Conservation (phyloP, 352 stramenopile genomes). For the Globisporangium radiosum region DNA sequence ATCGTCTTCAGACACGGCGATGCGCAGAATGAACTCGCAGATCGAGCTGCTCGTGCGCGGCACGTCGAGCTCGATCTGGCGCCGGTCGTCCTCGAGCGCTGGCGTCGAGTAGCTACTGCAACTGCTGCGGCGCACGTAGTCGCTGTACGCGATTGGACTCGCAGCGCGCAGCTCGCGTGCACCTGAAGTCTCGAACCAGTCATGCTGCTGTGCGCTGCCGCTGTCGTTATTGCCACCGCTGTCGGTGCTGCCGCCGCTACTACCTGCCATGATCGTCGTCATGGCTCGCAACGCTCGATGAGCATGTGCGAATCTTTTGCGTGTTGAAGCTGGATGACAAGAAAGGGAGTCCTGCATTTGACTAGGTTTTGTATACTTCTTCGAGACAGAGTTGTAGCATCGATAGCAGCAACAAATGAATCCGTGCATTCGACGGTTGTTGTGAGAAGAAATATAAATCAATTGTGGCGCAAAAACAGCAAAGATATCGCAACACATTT, state of each 20-base stretch:
- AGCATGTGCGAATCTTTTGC: background rate
- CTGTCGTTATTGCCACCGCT: background rate
- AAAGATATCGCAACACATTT: background rate
- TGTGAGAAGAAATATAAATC: too few relatives aligned
- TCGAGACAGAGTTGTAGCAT: too few relatives aligned
- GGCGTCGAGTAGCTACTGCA: conserved; percentile 12
- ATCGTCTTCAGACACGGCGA: conserved; percentile 6
- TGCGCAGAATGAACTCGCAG: conserved; percentile 37
- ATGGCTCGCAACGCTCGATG: background rate
- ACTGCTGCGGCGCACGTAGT: conserved; percentile 32
- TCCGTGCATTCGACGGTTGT: too few relatives aligned
- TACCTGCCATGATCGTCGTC: background rate
- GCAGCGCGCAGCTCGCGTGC: conserved; percentile 24
- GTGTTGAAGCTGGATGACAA: background rate
- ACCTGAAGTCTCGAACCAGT: conserved; percentile 46
- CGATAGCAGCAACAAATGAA: too few relatives aligned
- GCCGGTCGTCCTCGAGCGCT: conserved; percentile 47
- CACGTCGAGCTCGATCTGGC: conserved; percentile 69
- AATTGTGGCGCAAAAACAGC: background rate
- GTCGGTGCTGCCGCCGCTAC: background rate
- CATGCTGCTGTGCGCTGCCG: background rate
- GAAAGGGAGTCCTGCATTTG: too few relatives aligned
- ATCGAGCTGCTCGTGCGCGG: conserved; percentile 48
- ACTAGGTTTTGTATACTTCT: too few relatives aligned
- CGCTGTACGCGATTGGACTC: conserved; percentile 32